Evolutionary conservation across 1,284 basidiomycete genomes (phyloP).

Genomic region (Rhodotorula sp.): DNA sequence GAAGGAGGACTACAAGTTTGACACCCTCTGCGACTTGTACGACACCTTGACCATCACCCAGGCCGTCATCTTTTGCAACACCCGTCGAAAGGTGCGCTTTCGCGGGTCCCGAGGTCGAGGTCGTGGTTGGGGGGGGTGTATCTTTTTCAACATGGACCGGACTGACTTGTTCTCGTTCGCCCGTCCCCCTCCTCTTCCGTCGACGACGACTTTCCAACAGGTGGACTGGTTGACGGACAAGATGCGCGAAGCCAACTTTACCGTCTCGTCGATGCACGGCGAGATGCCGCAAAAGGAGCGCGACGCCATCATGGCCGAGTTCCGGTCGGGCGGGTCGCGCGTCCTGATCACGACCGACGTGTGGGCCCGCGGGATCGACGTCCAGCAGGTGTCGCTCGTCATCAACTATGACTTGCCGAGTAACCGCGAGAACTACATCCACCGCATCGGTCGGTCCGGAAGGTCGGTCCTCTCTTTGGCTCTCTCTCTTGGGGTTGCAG

Average conservation of each 20-base stretch:
- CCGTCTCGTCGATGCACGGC: slow-evolving; percentile 69
- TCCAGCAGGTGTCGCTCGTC: slow-evolving; percentile 88
- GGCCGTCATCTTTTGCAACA: slow-evolving; percentile 99
- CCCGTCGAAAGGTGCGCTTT: slow-evolving; percentile 79
- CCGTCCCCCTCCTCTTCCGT: background rate
- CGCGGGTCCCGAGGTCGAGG: slow-evolving; percentile 32
- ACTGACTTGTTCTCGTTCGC: background rate
- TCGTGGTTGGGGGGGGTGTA: background rate
- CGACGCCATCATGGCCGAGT: slow-evolving; percentile 98
- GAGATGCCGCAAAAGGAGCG: slow-evolving; percentile 99
- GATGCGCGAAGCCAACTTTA: slow-evolving; percentile 95
- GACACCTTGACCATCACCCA: slow-evolving; percentile 99
- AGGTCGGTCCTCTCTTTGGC: slow-evolving; percentile 43
- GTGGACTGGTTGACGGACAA: slow-evolving; percentile 99
- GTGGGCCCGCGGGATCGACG: slow-evolving; percentile 98
- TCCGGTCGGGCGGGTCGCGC: slow-evolving; percentile 90
- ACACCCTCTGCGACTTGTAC: slow-evolving; percentile 93
- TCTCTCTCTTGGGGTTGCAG: background rate
- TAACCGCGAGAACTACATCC: slow-evolving; percentile 98
- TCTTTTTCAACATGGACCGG: too few species aligned
- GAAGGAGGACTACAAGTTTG: slow-evolving; percentile 99
- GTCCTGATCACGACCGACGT: slow-evolving; percentile 95
- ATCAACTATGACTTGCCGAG: slow-evolving; percentile 51
- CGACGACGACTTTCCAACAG: slow-evolving; percentile 49
- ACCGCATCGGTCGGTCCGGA: slow-evolving; percentile 92